Evolutionary conservation across 148 eudicot genomes (phyloP), one percentile per base, ranked within the genome.

Genomic region (Silene uniflora): DNA sequence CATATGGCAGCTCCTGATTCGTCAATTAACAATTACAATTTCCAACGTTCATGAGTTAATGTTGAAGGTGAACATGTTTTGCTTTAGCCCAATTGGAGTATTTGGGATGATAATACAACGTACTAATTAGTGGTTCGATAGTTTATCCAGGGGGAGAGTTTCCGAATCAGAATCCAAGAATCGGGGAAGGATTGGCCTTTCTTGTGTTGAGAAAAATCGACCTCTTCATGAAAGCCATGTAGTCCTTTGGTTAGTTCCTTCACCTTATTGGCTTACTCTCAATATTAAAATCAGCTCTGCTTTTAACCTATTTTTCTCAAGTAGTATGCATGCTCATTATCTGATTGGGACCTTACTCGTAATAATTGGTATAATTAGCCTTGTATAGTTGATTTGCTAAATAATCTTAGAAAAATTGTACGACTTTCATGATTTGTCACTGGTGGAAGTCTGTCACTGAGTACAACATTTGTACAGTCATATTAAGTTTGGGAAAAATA

Each of bases 141-240:
- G n/a, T n/a, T n/a, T 93, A 86, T 80, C 98, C 97, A 49, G 98
- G 97, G 24, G 98, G 97, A 78, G 95, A 93, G 81, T 91, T 93
- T 74, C 97, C 97, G 13, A 93, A 93, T 84, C 98, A 91, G 83
- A 93, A 91, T 73, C 98, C 98, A 67, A 87, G 98, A 81, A 87
- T 75, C 80, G 97, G 97, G 46, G 98, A 91, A 77, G 97, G 98
- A 67, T 85, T 93, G 85, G 89, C 90, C 76, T n/a, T n/a, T 88
- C 97, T 4, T 93, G 95, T 95, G 91, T 91, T 62, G 86, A 93
- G 91, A 79, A 93, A 77, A 87, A 93, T 42, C 89, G 98, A 23
- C 83, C 90, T 64, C 88, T 93, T 62, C 89, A 86, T 75, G 97
- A 93, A 84, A 86, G 86, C 67, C 91, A 91, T 80, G 73, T 93